These are phyloP conservation scores for Combretum micranthum DNA, from an alignment of 345 rosid species.

Conservation along the genomic window DNA sequence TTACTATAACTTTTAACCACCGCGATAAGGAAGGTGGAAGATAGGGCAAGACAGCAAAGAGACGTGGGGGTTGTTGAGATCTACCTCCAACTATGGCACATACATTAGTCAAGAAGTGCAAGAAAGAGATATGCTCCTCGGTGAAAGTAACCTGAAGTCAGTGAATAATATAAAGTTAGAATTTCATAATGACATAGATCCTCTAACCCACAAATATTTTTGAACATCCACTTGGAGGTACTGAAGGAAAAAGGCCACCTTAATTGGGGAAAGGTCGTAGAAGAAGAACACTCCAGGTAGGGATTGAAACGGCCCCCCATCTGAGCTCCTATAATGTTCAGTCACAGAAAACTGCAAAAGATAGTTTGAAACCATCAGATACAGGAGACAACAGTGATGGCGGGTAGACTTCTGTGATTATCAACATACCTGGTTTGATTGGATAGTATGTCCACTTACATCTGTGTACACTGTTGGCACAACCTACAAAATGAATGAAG, in stretches of 20 bases:
- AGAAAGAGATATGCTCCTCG: constrained; percentile 74
- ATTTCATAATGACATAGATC: background rate
- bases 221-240: background rate
- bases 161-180: constrained; percentile 5
- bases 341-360: constrained; percentile 79
- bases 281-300: constrained; percentile 93
- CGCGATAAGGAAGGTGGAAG: background rate
- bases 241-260: constrained; percentile 36
- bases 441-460: constrained; percentile 69
- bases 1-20: too few relatives aligned
- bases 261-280: constrained; percentile 96
- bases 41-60: background rate
- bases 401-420: background rate
- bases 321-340: constrained; percentile 70
- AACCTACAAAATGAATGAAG: constrained; percentile 39
- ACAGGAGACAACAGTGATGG: background rate
- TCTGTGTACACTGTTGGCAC: constrained; percentile 89
- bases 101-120: constrained; percentile 86
- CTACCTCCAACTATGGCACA: constrained; percentile 97
- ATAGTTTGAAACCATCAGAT: background rate
- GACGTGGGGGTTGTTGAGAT: background rate
- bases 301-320: constrained; percentile 56
- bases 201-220: background rate
- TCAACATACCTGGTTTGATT: constrained; percentile 71
- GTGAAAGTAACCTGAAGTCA: constrained; percentile 74